phyloP scores from a whole-genome alignment of 1,139 yeast genomes.

The Yamadazyma oceani region DNA sequence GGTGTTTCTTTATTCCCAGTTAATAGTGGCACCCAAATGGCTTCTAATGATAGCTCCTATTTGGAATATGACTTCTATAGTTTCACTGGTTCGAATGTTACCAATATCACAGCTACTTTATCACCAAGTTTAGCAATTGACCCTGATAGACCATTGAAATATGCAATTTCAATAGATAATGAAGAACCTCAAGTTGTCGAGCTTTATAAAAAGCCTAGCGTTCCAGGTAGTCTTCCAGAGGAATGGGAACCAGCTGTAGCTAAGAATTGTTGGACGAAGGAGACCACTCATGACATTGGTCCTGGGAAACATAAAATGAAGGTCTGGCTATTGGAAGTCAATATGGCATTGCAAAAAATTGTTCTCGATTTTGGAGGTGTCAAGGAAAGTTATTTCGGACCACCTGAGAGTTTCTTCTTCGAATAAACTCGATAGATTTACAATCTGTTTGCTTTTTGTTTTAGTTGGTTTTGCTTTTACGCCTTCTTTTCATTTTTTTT shows the following conservation, averaged over 20 bases:
- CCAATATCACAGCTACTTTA: slow-evolving; percentile 16
- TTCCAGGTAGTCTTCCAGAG: slow-evolving; percentile 15
- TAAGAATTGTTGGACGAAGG: slow-evolving; percentile 16
- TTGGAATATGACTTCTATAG: slow-evolving; percentile 18
- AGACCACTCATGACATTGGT: slow-evolving; percentile 15
- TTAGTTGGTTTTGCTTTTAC: not conserved
- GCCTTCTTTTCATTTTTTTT: no score
- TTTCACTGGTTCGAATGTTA: slow-evolving; percentile 16
- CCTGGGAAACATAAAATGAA: slow-evolving; percentile 17
- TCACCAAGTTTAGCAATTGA: slow-evolving; percentile 17
- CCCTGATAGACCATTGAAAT: slow-evolving; percentile 17
- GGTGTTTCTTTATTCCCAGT: slow-evolving; percentile 19
- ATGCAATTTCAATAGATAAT: slow-evolving; percentile 18
- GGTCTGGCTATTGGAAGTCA: slow-evolving; percentile 17
- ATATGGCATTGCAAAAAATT: slow-evolving; percentile 14
- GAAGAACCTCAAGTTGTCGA: slow-evolving; percentile 16
- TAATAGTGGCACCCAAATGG: slow-evolving; percentile 15
- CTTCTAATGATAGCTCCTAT: slow-evolving; percentile 13
- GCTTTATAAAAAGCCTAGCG: slow-evolving; percentile 14
- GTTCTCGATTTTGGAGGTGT: slow-evolving; percentile 19
- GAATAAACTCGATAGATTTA: not conserved
- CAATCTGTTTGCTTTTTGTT: slow-evolving; percentile 1
- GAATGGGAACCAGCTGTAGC: slow-evolving; percentile 19
- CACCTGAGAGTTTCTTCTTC: slow-evolving; percentile 17
- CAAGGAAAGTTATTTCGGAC: slow-evolving; percentile 15